Base-by-base conservation (phyloP, 805 yeast genomes). In the Monosporozyma yasuniensis region DNA sequence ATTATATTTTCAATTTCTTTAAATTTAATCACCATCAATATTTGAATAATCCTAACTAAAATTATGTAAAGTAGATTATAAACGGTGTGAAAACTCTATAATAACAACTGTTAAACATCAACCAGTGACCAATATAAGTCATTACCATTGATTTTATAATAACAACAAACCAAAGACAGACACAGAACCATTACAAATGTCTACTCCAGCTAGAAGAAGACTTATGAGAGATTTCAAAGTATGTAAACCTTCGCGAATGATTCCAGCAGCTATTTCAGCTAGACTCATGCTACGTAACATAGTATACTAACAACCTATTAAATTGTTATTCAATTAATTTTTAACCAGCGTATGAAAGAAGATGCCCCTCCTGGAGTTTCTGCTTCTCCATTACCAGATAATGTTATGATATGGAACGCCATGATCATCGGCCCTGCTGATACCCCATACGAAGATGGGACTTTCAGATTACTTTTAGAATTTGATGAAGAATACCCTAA, bases 331-430 rank as follows among this genome's bases (percentile, higher is more conserved):
- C 8, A 25, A 25, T 25, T 25, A 5, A 7, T 19, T 35, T 35
- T 35, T 9, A 16, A 35, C 22, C 52, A 81, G 83, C 83, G 98
- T 60, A 90, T 93, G 84, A 96, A 93, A 69, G 93, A 85, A 72
- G 99, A 93, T 68, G 93, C 98, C 11, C 96, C 99, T 22, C 93
- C 95, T 30, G 99, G 99, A 14, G 96, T 93, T 10, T 87, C 96
- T 5, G 99, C 99, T 0, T 87, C 96, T 4, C 99, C 99, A 4
- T 77, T 91, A 47, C 89, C 98, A 4, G 98, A 93, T 65, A 93
- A 93, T 61, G 97, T 93, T 47, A 89, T 93, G 96, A 79, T 87
- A 35, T 93, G 99, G 79, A 93, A 93, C 67, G 99, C 97, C 0
- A 96, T 93, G 52, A 93, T 93, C 54, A 90, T 93, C 50, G 99